Evolutionary conservation across 2,329 filamentous ascomycete genomes (phyloP).

Genomic region (Dactylellina sp.): DNA sequence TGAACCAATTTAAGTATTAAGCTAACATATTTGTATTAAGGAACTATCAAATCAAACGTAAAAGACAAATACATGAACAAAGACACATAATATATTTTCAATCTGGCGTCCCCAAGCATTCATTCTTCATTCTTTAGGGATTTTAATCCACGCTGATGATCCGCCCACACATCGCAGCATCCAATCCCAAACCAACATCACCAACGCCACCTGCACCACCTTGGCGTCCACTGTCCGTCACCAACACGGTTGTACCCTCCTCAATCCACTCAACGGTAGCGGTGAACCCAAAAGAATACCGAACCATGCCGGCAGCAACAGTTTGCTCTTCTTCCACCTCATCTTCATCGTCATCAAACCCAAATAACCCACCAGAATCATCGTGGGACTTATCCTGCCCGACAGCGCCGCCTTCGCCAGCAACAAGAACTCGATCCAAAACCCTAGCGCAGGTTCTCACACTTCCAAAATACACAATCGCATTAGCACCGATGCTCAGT

Average conservation of each 20-base stretch:
- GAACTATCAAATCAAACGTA: too few relatives aligned
- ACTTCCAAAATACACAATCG: constrained; percentile 88
- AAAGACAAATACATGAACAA: constrained; percentile 1
- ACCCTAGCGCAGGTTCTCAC: constrained; percentile 84
- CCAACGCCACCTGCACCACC: constrained; percentile 56
- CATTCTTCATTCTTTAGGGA: neutral
- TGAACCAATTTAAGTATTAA: too few relatives aligned
- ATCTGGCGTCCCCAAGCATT: constrained; percentile 16
- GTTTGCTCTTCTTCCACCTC: constrained; percentile 58
- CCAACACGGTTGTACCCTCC: constrained; percentile 58
- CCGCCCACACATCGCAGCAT: constrained; percentile 53
- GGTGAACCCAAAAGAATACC: constrained; percentile 52
- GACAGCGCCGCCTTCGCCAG: constrained; percentile 58
- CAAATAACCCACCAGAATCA: constrained; percentile 71
- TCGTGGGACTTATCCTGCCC: constrained; percentile 62
- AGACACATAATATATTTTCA: neutral
- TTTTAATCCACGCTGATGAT: constrained; percentile 49
- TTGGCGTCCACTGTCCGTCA: constrained; percentile 58
- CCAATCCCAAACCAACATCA: constrained; percentile 55
- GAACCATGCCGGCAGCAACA: constrained; percentile 21
- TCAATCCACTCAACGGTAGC: constrained; percentile 60
- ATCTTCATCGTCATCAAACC: constrained; percentile 68
- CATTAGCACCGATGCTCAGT: constrained; percentile 75
- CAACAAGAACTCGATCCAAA: constrained; percentile 66
- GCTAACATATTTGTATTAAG: neutral